Conservation (phyloP, 441 rosid genomes). For the Rhodomyrtus psidioides region DNA sequence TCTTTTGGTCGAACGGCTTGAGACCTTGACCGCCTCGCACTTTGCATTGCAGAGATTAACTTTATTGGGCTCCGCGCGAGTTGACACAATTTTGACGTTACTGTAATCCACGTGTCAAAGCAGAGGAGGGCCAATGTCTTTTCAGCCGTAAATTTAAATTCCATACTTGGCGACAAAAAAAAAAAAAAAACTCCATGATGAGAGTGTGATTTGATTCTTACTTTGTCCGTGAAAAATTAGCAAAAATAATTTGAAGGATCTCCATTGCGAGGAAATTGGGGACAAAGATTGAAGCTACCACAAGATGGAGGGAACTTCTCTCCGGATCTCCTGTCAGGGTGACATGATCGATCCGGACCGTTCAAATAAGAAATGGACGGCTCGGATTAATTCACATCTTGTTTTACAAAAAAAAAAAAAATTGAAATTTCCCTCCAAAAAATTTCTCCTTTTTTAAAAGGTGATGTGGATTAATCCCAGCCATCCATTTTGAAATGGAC, state of each 20-base stretch:
- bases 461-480: too few relatives aligned
- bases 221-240: neutral
- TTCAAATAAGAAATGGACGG: too few relatives aligned
- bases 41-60: neutral
- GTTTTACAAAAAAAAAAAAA: too few relatives aligned
- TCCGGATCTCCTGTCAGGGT: too few relatives aligned
- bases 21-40: neutral
- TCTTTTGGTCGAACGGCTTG: too few relatives aligned
- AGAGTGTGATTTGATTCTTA: neutral
- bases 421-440: too few relatives aligned
- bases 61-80: neutral
- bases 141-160: neutral
- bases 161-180: neutral
- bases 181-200: accelerated
- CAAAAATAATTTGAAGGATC: neutral
- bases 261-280: neutral
- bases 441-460: too few relatives aligned
- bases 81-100: neutral
- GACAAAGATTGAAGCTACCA: neutral
- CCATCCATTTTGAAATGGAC: too few relatives aligned
- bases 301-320: neutral
- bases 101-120: neutral
- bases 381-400: too few relatives aligned
- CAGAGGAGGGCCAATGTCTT: neutral
- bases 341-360: too few relatives aligned